Evolutionary conservation across 805 yeast species (phyloP).

Genomic region (Isabelozyma heimii): DNA sequence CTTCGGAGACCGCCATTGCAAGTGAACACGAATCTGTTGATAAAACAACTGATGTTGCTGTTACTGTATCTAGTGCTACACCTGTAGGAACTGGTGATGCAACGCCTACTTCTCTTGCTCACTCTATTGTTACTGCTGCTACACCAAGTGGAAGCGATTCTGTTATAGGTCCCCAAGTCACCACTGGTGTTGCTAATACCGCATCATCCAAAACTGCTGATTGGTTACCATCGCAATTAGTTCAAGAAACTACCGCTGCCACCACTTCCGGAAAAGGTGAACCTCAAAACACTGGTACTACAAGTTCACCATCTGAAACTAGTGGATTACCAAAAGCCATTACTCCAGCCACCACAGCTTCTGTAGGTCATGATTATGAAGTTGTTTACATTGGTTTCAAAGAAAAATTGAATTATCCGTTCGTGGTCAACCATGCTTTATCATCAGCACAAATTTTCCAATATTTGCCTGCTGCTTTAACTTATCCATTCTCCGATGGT

Average conservation of each 20-base stretch:
- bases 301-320: slow-evolving; percentile 28
- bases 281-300: slow-evolving; percentile 31
- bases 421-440: slow-evolving; percentile 68
- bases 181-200: slow-evolving; percentile 1
- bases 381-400: slow-evolving; percentile 77
- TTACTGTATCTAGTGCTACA: background rate
- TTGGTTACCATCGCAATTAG: slow-evolving; percentile 31
- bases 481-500: slow-evolving; percentile 52
- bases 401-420: slow-evolving; percentile 76
- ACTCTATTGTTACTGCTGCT: background rate
- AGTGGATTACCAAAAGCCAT: slow-evolving; percentile 74
- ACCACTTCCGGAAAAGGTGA: slow-evolving; percentile 24
- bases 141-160: background rate
- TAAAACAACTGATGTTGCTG: background rate
- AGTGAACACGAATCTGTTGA: background rate
- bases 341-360: slow-evolving; percentile 57
- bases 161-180: background rate
- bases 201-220: slow-evolving; percentile 9
- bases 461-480: slow-evolving; percentile 74
- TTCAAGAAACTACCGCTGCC: slow-evolving; percentile 15
- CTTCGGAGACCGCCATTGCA: background rate
- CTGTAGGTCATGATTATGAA: slow-evolving; percentile 45
- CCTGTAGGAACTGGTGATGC: background rate
- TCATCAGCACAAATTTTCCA: slow-evolving; percentile 84
- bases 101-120: too few relatives aligned